These are phyloP conservation scores for Actinomortierella ambigua DNA, from an alignment of 371 early-diverging fungal genomes.

Conservation along the genomic window DNA sequence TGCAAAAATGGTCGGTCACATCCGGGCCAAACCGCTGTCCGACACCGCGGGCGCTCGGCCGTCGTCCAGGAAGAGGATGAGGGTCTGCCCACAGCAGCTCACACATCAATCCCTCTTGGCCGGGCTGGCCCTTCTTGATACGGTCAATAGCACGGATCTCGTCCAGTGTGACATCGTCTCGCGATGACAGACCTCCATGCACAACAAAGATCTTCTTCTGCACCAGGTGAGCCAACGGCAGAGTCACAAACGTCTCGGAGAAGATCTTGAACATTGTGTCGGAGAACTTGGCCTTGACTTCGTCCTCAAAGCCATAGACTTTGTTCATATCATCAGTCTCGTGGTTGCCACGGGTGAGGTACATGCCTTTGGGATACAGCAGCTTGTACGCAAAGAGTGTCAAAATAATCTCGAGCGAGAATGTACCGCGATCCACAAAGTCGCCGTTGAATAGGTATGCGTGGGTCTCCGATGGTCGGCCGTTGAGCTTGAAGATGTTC, in stretches of 20 bases:
- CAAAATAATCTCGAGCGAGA: slow-evolving; percentile 94
- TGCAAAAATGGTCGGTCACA: slow-evolving; percentile 91
- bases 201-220: slow-evolving; percentile 93
- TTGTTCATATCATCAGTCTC: slow-evolving; percentile 98
- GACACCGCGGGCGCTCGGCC: slow-evolving; percentile 90
- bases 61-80: slow-evolving; percentile 67
- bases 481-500: slow-evolving; percentile 92
- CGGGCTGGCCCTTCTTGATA: slow-evolving; percentile 80
- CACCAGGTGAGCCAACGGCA: slow-evolving; percentile 95
- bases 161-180: slow-evolving; percentile 91
- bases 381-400: slow-evolving; percentile 93
- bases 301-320: slow-evolving; percentile 98
- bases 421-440: slow-evolving; percentile 97
- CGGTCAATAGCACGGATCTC: slow-evolving; percentile 91
- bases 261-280: slow-evolving; percentile 91
- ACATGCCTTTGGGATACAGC: slow-evolving; percentile 87
- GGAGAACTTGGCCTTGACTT: slow-evolving; percentile 94
- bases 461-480: slow-evolving; percentile 82
- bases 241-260: slow-evolving; percentile 91
- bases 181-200: slow-evolving; percentile 97
- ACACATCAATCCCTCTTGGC: slow-evolving; percentile 81
- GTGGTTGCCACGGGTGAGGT: slow-evolving; percentile 97
- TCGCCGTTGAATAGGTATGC: slow-evolving; percentile 97
- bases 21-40: slow-evolving; percentile 97
- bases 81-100: slow-evolving; percentile 99